Base-by-base conservation (phyloP, 371 early-diverging fungal genomes). In the Mucor ambiguus region DNA sequence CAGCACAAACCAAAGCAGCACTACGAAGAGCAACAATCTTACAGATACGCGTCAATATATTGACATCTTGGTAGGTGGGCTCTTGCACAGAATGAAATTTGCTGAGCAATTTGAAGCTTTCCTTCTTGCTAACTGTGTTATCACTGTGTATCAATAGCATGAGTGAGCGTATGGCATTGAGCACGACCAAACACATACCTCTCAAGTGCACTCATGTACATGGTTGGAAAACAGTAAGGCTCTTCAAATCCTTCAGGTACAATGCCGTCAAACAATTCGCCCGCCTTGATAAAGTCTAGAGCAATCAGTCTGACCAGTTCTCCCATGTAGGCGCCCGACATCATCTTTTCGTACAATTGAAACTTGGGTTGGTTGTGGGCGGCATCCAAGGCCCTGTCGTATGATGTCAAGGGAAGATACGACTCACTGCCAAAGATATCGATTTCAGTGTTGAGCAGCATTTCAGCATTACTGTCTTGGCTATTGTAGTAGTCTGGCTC, bases 201-300 rank as follows among this genome's bases (percentile, higher is more conserved):
- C 48, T 61, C 61, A 16, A 61, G 35, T 10, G 49, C 48, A 33
- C 61, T 61, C 61, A 61, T 61, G 18, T 61, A 61, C 49, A 61
- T 61, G n/a, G 97, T 97, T 58, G 95, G 93, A 49, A 97, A 94
- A 9, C 80, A 70, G 80, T 91, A 92, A 26, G 85, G 89, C 41
- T 79, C 85, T 73, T 89, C 87, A 56, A 96, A 73, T 20, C 81
- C 83, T 32, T 77, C 57, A 0, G 92, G 89, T 38, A 86, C 83
- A 37, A 73, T 67, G 33, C 93, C 93, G 22, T 75, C 62, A 57
- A 81, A 77, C 0, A 81, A 61, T 58, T 77, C 60, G 26, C 68
- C 61, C 9, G 73, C 60, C 37, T 81, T 79, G 29, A 76, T 85
- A 48, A 97, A 79, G 63, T 94, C 78, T 46, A 94, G 58, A 20